Evolutionary conservation across 495 filamentous ascomycete species (phyloP), one percentile per base, ranked within the genome.

Genomic region (Penicillium canariense): DNA sequence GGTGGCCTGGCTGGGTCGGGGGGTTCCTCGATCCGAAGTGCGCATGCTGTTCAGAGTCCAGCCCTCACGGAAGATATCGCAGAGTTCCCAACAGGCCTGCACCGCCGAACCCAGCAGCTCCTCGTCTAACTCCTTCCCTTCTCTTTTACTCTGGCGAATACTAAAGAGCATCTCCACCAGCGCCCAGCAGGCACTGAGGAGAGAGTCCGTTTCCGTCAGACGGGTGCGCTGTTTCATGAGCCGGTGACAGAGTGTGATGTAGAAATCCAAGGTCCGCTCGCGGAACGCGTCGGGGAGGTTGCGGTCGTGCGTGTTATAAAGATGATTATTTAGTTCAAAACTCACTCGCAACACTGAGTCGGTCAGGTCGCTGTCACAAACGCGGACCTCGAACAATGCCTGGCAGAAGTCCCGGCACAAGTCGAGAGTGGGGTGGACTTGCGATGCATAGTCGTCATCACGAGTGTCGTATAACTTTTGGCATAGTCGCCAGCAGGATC

Each of bases 121-220:
- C 64, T 92, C 89, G 61, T 95, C 89, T 0, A 88, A 75, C 0
- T 73, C 67, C 61, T 85, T 90, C 34, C 83, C 84, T 58, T 93
- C 88, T 28, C 84, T 74, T 55, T 82, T 87, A 68, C 84, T 93
- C 61, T 96, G 91, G 4, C 91, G 87, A 17, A 96, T 79, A 67
- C 87, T 95, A 70, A 96, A 96, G 1, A 96, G 80, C 89, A 96
- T 96, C 67, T 96, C 91, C 2, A 91, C 91, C 20, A 96, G 70
- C 10, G 87, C 83, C 91, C 91, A 96, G 64, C 91, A 96, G 5
- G 91, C 88, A 42, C 87, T 85, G 0, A 96, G 79, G 3, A 96
- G 78, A 20, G 87, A 83, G 61, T 95, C 90, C 2, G 89, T 92
- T 55, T 87, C 85, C 4, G 84, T 86, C 1, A 89, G 68, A 26